Percentiles rank a stretch among this genome's conserved stretches.
Conservation (phyloP, 257 asterid genomes). For the Knoxia roxburghii region DNA sequence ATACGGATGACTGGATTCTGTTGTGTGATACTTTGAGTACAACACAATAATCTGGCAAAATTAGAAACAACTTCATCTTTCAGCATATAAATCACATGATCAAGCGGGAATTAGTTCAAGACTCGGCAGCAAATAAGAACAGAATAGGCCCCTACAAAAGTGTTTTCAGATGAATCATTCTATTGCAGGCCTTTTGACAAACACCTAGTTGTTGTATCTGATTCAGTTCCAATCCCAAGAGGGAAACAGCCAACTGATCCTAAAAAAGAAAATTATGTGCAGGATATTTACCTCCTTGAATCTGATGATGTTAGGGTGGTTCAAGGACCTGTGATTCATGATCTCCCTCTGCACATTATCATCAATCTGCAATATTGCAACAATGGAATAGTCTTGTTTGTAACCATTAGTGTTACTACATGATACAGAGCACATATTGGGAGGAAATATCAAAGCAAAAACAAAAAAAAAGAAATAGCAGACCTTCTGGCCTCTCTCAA, state of each 20-base stretch:
- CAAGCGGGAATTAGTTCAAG: too few species aligned
- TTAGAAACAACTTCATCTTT: neutral
- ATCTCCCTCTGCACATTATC: conserved; percentile 83
- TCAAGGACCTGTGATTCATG: conserved; percentile 69
- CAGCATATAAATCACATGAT: neutral
- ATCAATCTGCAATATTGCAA: conserved; percentile 40
- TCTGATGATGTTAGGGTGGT: conserved; percentile 62
- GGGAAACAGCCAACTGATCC: neutral
- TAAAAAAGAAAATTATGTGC: too few species aligned
- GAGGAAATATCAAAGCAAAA: neutral
- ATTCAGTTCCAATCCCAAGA: neutral
- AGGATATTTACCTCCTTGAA: conserved; percentile 82
- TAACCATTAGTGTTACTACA: neutral
- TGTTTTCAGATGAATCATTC: neutral
- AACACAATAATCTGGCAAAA: neutral
- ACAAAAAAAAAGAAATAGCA: neutral
- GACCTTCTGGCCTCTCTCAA: conserved; percentile 81
- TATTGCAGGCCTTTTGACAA: neutral
- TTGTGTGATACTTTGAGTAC: neutral
- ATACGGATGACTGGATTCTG: neutral
- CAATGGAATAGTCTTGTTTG: too few species aligned
- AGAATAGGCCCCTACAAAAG: too few species aligned
- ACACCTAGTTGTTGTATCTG: neutral
- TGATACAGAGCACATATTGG: neutral
- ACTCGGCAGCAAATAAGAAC: too few species aligned